Percentiles rank a stretch among this genome's conserved stretches.
These are phyloP conservation scores for Pyrenochaeta sp. DNA, from an alignment of 2,329 filamentous ascomycete species.

Conservation along the genomic window DNA sequence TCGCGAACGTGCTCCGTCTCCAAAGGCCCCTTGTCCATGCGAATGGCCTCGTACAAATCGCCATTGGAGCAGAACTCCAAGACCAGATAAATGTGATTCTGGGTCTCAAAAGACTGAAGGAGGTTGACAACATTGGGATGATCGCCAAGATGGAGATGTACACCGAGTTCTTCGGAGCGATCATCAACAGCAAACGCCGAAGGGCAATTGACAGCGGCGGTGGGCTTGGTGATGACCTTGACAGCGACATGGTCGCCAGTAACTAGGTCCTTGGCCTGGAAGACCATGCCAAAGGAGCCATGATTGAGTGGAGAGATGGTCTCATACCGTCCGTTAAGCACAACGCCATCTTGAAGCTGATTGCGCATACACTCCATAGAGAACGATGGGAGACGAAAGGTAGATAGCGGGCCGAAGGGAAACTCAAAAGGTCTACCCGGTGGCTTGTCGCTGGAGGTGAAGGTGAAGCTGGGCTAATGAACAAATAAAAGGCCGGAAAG, in stretches of 20 bases:
- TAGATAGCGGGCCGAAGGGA: constrained; percentile 34
- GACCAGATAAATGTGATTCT: constrained; percentile 88
- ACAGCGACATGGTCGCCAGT: constrained; percentile 87
- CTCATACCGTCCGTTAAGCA: constrained; percentile 88
- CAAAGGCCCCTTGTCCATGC: constrained; percentile 83
- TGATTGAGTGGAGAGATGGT: constrained; percentile 96
- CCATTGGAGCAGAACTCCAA: constrained; percentile 95
- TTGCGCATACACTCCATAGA: constrained; percentile 87
- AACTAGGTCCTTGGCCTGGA: constrained; percentile 81
- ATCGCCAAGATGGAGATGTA: constrained; percentile 79
- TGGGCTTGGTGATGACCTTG: constrained; percentile 92
- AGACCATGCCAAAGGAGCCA: constrained; percentile 99
- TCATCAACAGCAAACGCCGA: constrained; percentile 80
- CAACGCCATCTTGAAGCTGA: constrained; percentile 78
- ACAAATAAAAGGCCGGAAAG: constrained; percentile 32
- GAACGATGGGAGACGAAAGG: constrained; percentile 22
- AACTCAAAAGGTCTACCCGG: constrained; percentile 48
- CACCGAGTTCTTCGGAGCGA: constrained; percentile 79
- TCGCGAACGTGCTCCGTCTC: constrained; percentile 96
- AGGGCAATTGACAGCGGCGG: constrained; percentile 66
- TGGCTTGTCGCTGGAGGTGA: constrained; percentile 37
- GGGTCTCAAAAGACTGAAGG: constrained; percentile 89
- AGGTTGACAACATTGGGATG: constrained; percentile 96
- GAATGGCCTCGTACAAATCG: constrained; percentile 97
- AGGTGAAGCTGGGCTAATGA: constrained; percentile 26